Evolutionary conservation across 2,329 filamentous ascomycete species (phyloP).

Genomic region (Exophiala phaeomuriformis): DNA sequence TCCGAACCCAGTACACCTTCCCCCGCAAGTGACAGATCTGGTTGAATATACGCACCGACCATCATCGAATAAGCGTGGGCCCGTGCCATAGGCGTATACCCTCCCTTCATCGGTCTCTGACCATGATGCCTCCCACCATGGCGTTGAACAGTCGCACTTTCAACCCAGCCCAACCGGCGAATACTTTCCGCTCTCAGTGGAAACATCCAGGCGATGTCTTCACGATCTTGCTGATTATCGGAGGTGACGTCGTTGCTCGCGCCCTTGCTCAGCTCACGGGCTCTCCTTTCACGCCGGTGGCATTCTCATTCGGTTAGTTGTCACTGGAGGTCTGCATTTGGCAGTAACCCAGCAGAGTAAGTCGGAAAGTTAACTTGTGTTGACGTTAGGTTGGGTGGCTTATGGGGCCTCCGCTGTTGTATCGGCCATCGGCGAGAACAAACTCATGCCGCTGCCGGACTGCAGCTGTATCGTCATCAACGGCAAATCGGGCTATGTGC

Average conservation of each 20-base stretch:
- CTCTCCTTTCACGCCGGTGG: constrained; percentile 28
- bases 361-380: neutral
- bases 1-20: too few species aligned
- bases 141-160: constrained; percentile 3
- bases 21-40: too few species aligned
- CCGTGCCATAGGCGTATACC: neutral
- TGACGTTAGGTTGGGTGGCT: constrained; percentile 31
- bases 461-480: constrained; percentile 33
- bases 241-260: constrained; percentile 33
- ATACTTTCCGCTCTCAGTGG: constrained; percentile 9
- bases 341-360: neutral
- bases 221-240: constrained; percentile 33
- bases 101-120: neutral
- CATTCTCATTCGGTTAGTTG: constrained; percentile 33
- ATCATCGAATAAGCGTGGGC: too few species aligned
- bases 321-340: neutral
- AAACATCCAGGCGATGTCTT: constrained; percentile 18
- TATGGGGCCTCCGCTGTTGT: constrained; percentile 32
- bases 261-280: constrained; percentile 31
- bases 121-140: constrained; percentile 6
- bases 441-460: constrained; percentile 33
- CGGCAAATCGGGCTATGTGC: constrained; percentile 30
- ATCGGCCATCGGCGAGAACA: constrained; percentile 30
- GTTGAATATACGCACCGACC: too few species aligned
- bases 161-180: constrained; percentile 6